Conservation (phyloP, 164 flowering plant species). For the Nymphaea colorata region DNA sequence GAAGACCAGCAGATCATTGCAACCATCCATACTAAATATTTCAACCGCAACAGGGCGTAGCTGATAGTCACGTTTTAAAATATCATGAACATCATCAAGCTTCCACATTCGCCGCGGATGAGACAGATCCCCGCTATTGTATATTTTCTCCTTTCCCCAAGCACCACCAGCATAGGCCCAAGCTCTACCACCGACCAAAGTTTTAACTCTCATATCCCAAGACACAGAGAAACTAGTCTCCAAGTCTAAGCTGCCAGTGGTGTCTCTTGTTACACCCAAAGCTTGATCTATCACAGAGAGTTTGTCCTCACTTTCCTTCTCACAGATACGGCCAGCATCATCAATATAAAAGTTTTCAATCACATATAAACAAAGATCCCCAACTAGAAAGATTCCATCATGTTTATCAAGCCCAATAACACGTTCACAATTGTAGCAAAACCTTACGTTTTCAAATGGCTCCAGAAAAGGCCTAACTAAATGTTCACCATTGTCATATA, state of each 20-base stretch:
- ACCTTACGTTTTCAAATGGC: conserved; percentile 80
- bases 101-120: conserved; percentile 99
- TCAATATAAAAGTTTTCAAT: conserved; percentile 96
- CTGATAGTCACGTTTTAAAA: conserved; percentile 97
- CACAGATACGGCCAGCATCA: conserved; percentile 78
- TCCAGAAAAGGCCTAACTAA: conserved; percentile 88
- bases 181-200: conserved; percentile 78
- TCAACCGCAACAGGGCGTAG: conserved; percentile 98
- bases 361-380: conserved; percentile 76
- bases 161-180: conserved; percentile 99
- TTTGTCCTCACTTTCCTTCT: conserved; percentile 85
- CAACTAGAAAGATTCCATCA: conserved; percentile 95
- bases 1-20: conserved; percentile 96
- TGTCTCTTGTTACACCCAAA: conserved; percentile 90
- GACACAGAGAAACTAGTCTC: conserved; percentile 74
- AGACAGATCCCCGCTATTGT: conserved; percentile 61
- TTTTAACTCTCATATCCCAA: conserved; percentile 38
- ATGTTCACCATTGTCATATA: conserved; percentile 88
- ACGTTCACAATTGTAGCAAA: conserved; percentile 87
- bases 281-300: conserved; percentile 98
- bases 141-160: conserved; percentile 95
- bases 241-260: conserved; percentile 45
- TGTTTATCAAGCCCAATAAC: conserved; percentile 97
- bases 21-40: conserved; percentile 99
- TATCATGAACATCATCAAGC: conserved; percentile 88